Evolutionary conservation across 2,329 filamentous ascomycete species (phyloP).

Genomic region (Penicillium sp.): DNA sequence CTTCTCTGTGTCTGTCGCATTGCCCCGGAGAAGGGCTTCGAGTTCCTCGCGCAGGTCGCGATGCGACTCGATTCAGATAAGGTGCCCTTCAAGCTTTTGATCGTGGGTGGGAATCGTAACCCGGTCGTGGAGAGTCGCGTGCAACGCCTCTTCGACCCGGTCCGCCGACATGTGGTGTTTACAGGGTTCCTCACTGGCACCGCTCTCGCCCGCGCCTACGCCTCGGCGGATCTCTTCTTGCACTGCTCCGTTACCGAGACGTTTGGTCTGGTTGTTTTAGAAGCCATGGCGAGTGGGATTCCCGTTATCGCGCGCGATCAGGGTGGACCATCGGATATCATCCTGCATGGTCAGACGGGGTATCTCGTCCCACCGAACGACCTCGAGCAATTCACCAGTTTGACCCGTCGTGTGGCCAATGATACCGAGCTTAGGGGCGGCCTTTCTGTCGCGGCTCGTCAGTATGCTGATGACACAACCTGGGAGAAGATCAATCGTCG

Average conservation of each 20-base stretch:
- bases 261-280: conserved; percentile 71
- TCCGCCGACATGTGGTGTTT: conserved; percentile 65
- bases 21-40: conserved; percentile 72
- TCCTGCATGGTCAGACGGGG: conserved; percentile 63
- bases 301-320: conserved; percentile 71
- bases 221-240: conserved; percentile 70
- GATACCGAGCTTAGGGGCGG: conserved; percentile 49
- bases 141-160: conserved; percentile 60
- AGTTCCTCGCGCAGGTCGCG: conserved; percentile 65
- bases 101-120: conserved; percentile 72
- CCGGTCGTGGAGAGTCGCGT: conserved; percentile 65
- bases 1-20: conserved; percentile 69
- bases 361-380: conserved; percentile 66
- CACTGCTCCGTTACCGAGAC: conserved; percentile 75
- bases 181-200: conserved; percentile 67
- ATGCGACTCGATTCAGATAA: conserved; percentile 59
- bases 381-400: conserved; percentile 60
- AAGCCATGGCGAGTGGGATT: conserved; percentile 72
- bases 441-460: conserved; percentile 56
- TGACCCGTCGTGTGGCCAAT: conserved; percentile 55
- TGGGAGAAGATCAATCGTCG: conserved; percentile 75
- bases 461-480: conserved; percentile 65
- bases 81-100: conserved; percentile 65
- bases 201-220: conserved; percentile 67
- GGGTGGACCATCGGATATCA: conserved; percentile 70